Percentiles rank a stretch among this genome's conserved stretches.
Conservation (phyloP, 139 green algal genomes). For the Nannochloris sp. region DNA sequence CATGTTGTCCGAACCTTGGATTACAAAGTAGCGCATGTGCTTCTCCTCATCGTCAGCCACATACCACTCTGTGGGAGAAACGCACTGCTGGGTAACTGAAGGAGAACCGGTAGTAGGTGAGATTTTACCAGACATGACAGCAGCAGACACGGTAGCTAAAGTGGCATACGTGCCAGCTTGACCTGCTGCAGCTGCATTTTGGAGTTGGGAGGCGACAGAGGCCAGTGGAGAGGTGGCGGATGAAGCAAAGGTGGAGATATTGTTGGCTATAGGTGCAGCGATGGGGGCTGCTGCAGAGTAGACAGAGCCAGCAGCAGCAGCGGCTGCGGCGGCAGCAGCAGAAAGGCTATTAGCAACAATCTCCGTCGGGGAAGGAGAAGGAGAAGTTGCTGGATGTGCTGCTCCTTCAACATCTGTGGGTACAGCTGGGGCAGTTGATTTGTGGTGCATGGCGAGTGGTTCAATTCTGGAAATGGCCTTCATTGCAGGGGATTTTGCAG, state of each 20-base stretch:
- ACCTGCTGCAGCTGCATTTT: conserved; percentile 34
- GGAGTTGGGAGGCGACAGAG: conserved; percentile 33
- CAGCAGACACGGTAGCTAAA: conserved; percentile 33
- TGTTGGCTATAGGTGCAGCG: conserved; percentile 21
- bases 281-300: conserved; percentile 17
- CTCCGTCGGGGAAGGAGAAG: too few species aligned
- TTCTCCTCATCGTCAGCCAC: conserved; percentile 63
- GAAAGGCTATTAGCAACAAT: conserved; percentile 22
- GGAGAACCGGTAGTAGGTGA: not conserved
- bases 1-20: conserved; percentile 66
- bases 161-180: conserved; percentile 34
- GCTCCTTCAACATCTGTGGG: too few species aligned
- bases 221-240: conserved; percentile 12
- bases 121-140: too few species aligned
- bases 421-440: too few species aligned
- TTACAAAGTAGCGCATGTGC: conserved; percentile 62
- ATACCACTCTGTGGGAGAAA: conserved; percentile 58
- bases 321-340: conserved; percentile 9
- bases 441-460: too few species aligned
- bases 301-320: conserved; percentile 6
- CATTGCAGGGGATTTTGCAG: too few species aligned
- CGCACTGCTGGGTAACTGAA: not conserved
- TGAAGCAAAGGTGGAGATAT: conserved; percentile 10
- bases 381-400: too few species aligned
- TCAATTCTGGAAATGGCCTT: too few species aligned